Conservation (phyloP, 2,329 filamentous ascomycete species). For the Zymoseptoria ardabiliae region DNA sequence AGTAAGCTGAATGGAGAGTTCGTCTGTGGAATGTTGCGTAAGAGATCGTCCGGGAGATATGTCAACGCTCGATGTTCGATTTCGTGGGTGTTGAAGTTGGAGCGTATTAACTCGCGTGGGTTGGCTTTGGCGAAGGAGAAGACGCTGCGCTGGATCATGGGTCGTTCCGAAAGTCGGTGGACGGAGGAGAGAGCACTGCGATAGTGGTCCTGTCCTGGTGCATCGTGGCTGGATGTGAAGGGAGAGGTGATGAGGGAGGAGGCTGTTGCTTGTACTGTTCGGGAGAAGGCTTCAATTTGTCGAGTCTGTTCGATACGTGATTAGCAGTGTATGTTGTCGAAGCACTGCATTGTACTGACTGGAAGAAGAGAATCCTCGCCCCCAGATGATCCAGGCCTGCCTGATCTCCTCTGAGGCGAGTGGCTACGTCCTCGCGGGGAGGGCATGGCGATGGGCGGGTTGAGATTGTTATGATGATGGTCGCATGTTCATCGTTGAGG, state of each 20-base stretch:
- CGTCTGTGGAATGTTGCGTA: constrained; percentile 80
- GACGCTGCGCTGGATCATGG: constrained; percentile 77
- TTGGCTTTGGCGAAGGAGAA: constrained; percentile 86
- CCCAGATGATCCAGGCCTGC: neutral
- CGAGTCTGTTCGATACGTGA: constrained; percentile 54
- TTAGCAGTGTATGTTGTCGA: neutral
- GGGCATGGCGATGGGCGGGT: constrained; percentile 14
- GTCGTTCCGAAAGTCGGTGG: constrained; percentile 78
- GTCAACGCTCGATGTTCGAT: constrained; percentile 90
- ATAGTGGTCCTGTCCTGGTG: constrained; percentile 56
- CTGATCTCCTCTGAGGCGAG: constrained; percentile 19
- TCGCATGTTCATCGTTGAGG: constrained; percentile 5
- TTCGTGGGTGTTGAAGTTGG: constrained; percentile 80
- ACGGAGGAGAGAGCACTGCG: constrained; percentile 82
- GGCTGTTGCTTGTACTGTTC: constrained; percentile 91
- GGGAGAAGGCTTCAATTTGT: constrained; percentile 83
- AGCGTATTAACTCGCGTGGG: constrained; percentile 88
- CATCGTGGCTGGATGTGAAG: constrained; percentile 42
- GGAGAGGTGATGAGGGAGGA: constrained; percentile 64
- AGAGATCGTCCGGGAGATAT: constrained; percentile 81
- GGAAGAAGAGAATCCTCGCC: neutral
- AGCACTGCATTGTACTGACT: neutral
- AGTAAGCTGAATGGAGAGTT: constrained; percentile 87
- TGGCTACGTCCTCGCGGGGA: constrained; percentile 24
- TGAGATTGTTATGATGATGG: constrained; percentile 4